A percentile compares a stretch with the other conserved stretches of the same genome.
Conservation (phyloP, 139 green algal species). For the Chlorella vulgaris region DNA sequence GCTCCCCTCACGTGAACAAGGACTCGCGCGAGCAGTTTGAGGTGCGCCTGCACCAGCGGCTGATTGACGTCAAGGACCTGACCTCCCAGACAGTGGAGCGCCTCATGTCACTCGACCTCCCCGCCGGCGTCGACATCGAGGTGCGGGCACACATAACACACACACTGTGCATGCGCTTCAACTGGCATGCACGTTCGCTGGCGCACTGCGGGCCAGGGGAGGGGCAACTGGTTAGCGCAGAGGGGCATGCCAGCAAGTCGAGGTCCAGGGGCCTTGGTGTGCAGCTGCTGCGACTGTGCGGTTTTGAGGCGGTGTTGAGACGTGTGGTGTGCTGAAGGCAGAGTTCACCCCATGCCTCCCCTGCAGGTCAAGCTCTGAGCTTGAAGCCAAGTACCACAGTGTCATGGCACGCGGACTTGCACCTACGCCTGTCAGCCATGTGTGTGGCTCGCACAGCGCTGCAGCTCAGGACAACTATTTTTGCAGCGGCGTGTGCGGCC, state of each 20-base stretch:
- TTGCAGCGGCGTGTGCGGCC: too few species aligned
- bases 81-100: conserved; percentile 75
- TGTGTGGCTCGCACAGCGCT: too few species aligned
- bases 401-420: background rate
- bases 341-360: too few species aligned
- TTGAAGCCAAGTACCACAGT: background rate
- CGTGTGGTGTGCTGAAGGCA: background rate
- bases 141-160: background rate
- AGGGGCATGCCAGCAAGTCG: too few species aligned
- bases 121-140: conserved; percentile 67
- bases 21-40: conserved; percentile 90
- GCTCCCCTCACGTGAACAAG: conserved; percentile 91
- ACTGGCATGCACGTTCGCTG: too few species aligned
- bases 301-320: background rate
- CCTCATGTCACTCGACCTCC: conserved; percentile 87
- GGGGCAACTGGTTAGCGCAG: too few species aligned
- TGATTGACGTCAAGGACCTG: conserved; percentile 81
- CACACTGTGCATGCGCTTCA: too few species aligned
- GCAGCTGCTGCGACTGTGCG: background rate
- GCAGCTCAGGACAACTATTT: too few species aligned
- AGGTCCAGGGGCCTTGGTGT: background rate
- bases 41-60: conserved; percentile 64
- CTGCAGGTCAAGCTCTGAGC: conserved; percentile 35
- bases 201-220: too few species aligned
- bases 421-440: conserved; percentile 1